phyloP scores from a whole-genome alignment of 257 asterid species.

The Leonotis leonurus region DNA sequence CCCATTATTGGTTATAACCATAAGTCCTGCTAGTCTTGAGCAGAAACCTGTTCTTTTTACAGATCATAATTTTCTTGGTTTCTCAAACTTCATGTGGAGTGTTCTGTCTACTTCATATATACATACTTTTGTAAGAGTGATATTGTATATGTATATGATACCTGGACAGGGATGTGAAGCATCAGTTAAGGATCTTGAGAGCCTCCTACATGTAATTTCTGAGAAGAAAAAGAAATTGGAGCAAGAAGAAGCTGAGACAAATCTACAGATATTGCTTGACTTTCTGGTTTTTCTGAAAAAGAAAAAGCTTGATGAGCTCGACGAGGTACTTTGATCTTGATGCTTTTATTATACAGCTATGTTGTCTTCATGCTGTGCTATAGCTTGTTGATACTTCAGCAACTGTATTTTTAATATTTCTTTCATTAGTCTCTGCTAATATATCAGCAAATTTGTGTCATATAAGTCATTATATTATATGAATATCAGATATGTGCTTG shows the following conservation, averaged over 20 bases:
- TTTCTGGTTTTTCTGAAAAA: conserved; percentile 64
- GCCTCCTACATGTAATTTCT: conserved; percentile 58
- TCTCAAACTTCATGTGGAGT: too few relatives aligned
- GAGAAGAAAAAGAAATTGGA: conserved; percentile 89
- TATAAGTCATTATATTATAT: background rate
- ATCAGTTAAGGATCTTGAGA: conserved; percentile 72
- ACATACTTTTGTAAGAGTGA: conserved; percentile 4
- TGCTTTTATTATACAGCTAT: background rate
- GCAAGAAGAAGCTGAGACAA: conserved; percentile 90
- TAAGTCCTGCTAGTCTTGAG: too few relatives aligned
- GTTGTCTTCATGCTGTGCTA: background rate
- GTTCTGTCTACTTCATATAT: too few relatives aligned
- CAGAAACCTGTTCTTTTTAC: too few relatives aligned
- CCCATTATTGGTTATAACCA: too few relatives aligned
- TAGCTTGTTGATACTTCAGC: background rate
- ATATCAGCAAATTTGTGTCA: background rate
- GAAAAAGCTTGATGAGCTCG: conserved; percentile 77
- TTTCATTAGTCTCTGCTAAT: background rate
- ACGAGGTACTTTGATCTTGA: conserved; percentile 51
- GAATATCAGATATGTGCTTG: background rate
- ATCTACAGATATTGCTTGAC: conserved; percentile 67
- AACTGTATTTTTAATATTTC: background rate
- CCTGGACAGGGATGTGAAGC: conserved; percentile 86
- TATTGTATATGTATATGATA: conserved; percentile 16
- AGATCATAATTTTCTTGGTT: too few relatives aligned